Evolutionary conservation across 495 filamentous ascomycete species (phyloP).

Genomic region (Neurospora terricola): DNA sequence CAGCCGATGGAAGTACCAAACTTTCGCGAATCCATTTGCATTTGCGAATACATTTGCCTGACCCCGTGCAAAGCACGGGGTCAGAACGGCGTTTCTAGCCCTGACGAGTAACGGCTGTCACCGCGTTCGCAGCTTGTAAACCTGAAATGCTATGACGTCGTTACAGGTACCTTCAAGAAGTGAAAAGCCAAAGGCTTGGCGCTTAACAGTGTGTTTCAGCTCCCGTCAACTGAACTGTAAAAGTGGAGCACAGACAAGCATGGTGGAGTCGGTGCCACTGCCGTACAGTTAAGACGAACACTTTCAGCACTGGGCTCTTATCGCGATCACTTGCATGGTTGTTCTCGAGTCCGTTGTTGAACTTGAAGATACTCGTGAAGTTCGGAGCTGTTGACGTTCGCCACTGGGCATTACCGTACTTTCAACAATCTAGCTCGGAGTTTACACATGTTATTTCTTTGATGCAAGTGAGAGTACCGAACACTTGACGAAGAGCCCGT

Average conservation of each 20-base stretch:
- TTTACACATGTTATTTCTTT: not conserved
- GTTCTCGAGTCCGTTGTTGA: not conserved
- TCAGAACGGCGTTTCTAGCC: too few species aligned
- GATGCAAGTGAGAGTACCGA: not conserved
- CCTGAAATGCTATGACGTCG: not conserved
- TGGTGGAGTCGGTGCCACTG: not conserved
- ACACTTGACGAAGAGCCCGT: not conserved
- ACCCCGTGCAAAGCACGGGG: too few species aligned
- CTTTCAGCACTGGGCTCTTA: not conserved
- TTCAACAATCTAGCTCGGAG: not conserved
- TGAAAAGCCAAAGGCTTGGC: not conserved
- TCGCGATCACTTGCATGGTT: not conserved
- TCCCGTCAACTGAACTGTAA: not conserved
- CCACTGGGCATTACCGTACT: not conserved
- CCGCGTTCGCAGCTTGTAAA: not conserved
- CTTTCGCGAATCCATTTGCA: too few species aligned
- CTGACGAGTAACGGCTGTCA: not conserved
- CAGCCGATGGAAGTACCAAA: too few species aligned
- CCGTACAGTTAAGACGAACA: not conserved
- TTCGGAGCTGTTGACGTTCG: not conserved
- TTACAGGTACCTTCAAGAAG: not conserved
- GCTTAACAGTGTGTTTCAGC: not conserved
- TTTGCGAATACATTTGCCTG: too few species aligned
- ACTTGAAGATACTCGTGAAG: not conserved
- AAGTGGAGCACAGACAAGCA: not conserved